phyloP scores from a whole-genome alignment of 2,329 filamentous ascomycete genomes.

The Exophiala lecanii-corni region DNA sequence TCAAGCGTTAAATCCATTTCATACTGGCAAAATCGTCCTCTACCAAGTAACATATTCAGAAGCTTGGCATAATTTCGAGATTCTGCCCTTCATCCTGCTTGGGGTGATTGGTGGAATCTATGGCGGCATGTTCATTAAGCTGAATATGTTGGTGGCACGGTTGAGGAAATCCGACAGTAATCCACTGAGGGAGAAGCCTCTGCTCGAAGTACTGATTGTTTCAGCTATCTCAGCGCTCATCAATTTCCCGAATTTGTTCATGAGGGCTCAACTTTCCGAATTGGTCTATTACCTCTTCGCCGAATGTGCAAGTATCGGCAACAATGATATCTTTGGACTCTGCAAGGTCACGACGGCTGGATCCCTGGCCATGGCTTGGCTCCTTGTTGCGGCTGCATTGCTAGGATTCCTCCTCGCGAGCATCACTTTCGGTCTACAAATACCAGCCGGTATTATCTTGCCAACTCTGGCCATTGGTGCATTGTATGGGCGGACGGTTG shows the following conservation, averaged over 20 bases:
- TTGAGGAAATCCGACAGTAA: conserved; percentile 62
- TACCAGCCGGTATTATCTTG: conserved; percentile 91
- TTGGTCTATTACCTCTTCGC: conserved; percentile 88
- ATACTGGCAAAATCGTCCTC: conserved; percentile 89
- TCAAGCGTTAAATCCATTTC: conserved; percentile 88
- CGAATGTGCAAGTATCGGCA: conserved; percentile 70
- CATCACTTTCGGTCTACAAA: conserved; percentile 87
- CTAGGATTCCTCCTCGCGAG: conserved; percentile 81
- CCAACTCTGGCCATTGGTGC: conserved; percentile 96
- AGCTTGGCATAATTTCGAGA: conserved; percentile 91
- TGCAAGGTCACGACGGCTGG: conserved; percentile 76
- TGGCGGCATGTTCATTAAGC: conserved; percentile 87
- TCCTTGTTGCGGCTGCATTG: conserved; percentile 75
- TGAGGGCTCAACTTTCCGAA: conserved; percentile 87
- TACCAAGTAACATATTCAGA: conserved; percentile 93
- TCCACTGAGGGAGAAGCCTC: conserved; percentile 55
- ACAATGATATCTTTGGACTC: conserved; percentile 82
- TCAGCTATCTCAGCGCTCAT: conserved; percentile 78
- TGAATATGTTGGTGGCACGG: conserved; percentile 80
- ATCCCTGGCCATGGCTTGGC: conserved; percentile 73
- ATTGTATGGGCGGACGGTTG: conserved; percentile 80
- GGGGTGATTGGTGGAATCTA: conserved; percentile 91
- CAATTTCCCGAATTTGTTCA: conserved; percentile 95
- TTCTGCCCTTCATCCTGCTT: conserved; percentile 79
- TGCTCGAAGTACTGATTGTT: conserved; percentile 74